Evolutionary conservation across 805 yeast genomes (phyloP), one percentile per base, ranked within the genome.

Genomic region (Sungouiella blattae): DNA sequence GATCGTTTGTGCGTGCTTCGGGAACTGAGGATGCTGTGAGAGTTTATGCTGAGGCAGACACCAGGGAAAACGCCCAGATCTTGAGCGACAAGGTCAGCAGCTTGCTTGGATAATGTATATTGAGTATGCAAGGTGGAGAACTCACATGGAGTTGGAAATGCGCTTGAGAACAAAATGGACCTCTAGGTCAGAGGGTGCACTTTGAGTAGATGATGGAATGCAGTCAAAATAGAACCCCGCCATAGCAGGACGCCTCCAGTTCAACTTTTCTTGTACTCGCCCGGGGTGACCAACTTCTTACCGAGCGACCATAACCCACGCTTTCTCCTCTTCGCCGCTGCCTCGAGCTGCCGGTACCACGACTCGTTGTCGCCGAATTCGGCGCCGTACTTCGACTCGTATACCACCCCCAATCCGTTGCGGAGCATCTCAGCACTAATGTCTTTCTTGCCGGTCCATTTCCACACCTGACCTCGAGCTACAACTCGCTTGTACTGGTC

Each of bases 11-110:
- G 3, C 77, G 98, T 49, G 98, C 98, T 7, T 83, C 95, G 41
- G 98, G 98, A 11, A 93, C 98, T 1, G 98, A 93, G 58, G 94
- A 93, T 58, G 98, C 96, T 0, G 97, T 93, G 1, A 77, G 98
- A 49, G 87, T 93, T 5, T 93, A 93, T 49, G 93, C 96, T 1
- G 98, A 93, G 60, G 95, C 96, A 0, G 69, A 65, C 2, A 72
- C 64, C 13, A 33, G 44, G 26, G 64, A 52, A 28, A 33, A 60
- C 26, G 62, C 61, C 5, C 61, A 52, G 28, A 45, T 42, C 20
- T 57, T 68, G 33, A 51, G 62, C 4, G 31, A 39, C 32, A 41
- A 45, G 28, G 65, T 65, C 11, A 53, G 60, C 26, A 49, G 50
- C 14, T 43, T 64, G 33, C 53, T 64, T 18, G 41, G 46, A 26